Evolutionary conservation across 1,284 basidiomycete species (phyloP).

Genomic region (Puccinia polysora): DNA sequence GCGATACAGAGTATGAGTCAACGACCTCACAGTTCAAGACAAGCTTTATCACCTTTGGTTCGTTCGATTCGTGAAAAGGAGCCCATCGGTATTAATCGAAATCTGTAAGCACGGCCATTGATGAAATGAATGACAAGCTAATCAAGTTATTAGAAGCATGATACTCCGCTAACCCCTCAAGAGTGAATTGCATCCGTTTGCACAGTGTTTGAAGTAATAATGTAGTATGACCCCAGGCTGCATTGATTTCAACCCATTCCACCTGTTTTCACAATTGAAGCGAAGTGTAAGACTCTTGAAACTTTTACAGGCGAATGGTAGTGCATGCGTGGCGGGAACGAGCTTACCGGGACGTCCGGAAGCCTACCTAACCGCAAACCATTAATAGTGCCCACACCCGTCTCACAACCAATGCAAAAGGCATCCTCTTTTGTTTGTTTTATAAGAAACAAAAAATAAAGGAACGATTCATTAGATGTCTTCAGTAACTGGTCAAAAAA

Average conservation of each 20-base stretch:
- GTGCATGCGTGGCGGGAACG: no score
- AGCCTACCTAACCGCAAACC: slow-evolving; percentile 84
- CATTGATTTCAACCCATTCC: slow-evolving; percentile 98
- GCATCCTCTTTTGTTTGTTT: slow-evolving; percentile 70
- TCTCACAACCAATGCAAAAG: slow-evolving; percentile 94
- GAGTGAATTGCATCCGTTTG: slow-evolving; percentile 77
- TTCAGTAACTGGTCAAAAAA: neutral
- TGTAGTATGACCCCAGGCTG: slow-evolving; percentile 95
- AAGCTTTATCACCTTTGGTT: slow-evolving; percentile 65
- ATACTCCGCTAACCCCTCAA: slow-evolving; percentile 68
- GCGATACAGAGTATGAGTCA: slow-evolving; percentile 30
- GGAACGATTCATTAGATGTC: neutral
- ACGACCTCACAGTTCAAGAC: slow-evolving; percentile 79
- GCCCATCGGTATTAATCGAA: slow-evolving; percentile 82
- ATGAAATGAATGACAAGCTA: neutral
- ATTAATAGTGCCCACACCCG: slow-evolving; percentile 92
- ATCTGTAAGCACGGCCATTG: slow-evolving; percentile 57
- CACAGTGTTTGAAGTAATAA: slow-evolving; percentile 84
- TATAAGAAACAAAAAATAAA: neutral
- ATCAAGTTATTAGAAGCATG: slow-evolving; percentile 39
- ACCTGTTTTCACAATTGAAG: slow-evolving; percentile 58
- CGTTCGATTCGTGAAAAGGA: slow-evolving; percentile 87
- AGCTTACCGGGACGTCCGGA: slow-evolving; percentile 65
- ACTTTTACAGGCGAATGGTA: no score
- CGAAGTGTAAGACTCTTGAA: neutral